Base-by-base conservation (phyloP, 192 early-diverging fungal species). In the Lobosporangium transversale region DNA sequence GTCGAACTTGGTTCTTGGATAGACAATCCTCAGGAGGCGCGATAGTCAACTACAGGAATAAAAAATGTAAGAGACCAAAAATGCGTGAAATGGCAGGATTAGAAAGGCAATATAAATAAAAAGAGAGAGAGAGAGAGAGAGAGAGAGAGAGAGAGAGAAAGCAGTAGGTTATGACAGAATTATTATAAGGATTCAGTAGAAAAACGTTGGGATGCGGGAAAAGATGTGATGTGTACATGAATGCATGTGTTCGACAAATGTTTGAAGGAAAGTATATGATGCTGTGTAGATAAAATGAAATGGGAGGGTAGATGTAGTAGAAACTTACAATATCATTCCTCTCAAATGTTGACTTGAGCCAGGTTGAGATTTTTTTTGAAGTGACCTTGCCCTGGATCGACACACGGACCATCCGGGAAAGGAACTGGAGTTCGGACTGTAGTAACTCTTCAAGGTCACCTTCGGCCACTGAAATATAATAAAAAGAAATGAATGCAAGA, bases 371-470 rank as follows among this genome's bases (percentile, higher is more conserved):
- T 48, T 76, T 76, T 52, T 76, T 76, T 20, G 73, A 76, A 18
- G 73, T 76, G 52, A 76, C 49, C 36, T 76, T 76, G 44, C 73
- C 73, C 45, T 66, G 58, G 65, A 76, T 67, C n/a, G 73, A 62
- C 36, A 58, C 73, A 37, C 65, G 64, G 36, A 65, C 71, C 63
- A 66, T 57, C 21, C 58, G 52, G 8, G 71, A 76, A 32, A 76
- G 49, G 45, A 55, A 54, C 53, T 60, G 52, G 29, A 76, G 58
- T 54, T 76, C 64, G 3, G 48, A 57, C 42, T 67, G 71, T 27
- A 76, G 43, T 4, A 60, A 27, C 29, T 59, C 64, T 23, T 36
- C 71, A 24, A 64, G 67, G 24, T 60, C 51, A 17, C 71, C 71
- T 29, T 76, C 71, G n/a, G 71, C 71, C 4, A 76, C 71, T 76